Evolutionary conservation across 768 basidiomycete species (phyloP), one percentile per base, ranked within the genome.

Genomic region (Termitomyces sp.): DNA sequence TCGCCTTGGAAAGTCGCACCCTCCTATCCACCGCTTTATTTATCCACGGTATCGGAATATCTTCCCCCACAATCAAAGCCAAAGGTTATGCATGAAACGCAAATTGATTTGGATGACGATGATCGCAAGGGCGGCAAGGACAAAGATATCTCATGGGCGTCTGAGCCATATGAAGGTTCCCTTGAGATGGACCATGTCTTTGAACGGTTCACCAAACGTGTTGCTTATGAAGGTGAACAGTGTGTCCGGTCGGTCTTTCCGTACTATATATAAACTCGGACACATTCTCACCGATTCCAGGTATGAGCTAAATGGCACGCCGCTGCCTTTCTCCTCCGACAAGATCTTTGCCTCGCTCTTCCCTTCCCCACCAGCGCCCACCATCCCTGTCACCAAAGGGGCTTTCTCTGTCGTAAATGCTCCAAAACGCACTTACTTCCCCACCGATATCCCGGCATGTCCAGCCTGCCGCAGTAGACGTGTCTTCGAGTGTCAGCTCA

Each of bases 401-500:
- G 82, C 70, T 26, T 87, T 86, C 71, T 85, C 79, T 61, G 84
- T 85, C n/a, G 71, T 75, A 0, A 75, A 72, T 12, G 63, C 76
- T 2, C 70, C 71, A 41, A 82, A 80, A 64, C 79, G 84, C 46
- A 73, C 74, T 0, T 97, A 87, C 72, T 71, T 78, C 48, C 73
- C 84, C 4, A 66, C 77, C 0, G 71, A 77, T 8, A 74, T 94
- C 33, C 84, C 88, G 0, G 61, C 71, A 0, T 98, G 96, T 69
- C 77, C 85, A 2, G 67, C 73, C 14, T 98, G 96, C 74, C 74
- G 77, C 40, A 78, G 82, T 3, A 75, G 74, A 47, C 82, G 93
- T 16, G 81, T 88, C 23, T 98, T 97, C 70, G 96, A 98, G 70
- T 90, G 90, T 66, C 96, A 98, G 71, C 78, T 98, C 55, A 96